phyloP scores from a whole-genome alignment of 768 basidiomycete genomes.

The Kwoniella pini region DNA sequence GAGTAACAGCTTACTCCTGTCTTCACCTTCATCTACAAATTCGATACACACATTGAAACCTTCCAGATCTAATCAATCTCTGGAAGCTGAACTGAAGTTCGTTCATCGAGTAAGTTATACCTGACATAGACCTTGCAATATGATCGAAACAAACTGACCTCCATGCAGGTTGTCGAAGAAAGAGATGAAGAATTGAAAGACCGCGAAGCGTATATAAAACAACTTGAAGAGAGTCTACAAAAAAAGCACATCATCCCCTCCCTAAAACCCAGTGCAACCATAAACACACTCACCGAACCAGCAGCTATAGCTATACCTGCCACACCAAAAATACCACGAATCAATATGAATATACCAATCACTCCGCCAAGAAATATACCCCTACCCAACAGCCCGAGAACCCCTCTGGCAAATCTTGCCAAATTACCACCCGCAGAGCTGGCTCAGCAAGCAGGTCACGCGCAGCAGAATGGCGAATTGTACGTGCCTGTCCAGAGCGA shows the following conservation, averaged over 20 bases:
- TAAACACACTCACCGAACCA: neutral
- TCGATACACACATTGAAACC: slow-evolving; percentile 35
- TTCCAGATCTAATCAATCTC: slow-evolving; percentile 75
- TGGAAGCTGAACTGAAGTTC: slow-evolving; percentile 94
- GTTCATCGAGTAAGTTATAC: slow-evolving; percentile 65
- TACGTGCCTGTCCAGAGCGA: neutral
- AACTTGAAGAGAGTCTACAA: slow-evolving; percentile 65
- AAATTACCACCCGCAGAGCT: neutral
- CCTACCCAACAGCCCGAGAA: slow-evolving; percentile 14
- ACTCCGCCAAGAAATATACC: slow-evolving; percentile 16
- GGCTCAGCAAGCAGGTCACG: neutral
- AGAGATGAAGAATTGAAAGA: slow-evolving; percentile 69
- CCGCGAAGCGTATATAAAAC: slow-evolving; percentile 83
- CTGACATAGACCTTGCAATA: neutral
- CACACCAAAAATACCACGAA: slow-evolving; percentile 1
- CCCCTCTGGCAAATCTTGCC: slow-evolving; percentile 1
- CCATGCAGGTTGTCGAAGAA: slow-evolving; percentile 56
- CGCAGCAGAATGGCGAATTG: slow-evolving; percentile 2
- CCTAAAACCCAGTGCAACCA: slow-evolving; percentile 37
- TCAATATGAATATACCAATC: slow-evolving; percentile 5
- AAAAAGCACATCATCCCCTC: slow-evolving; percentile 48
- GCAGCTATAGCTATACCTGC: neutral
- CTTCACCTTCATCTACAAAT: slow-evolving; percentile 23
- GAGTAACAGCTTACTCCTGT: slow-evolving; percentile 28
- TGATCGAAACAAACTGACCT: neutral